A percentile compares a stretch with the other conserved stretches of the same genome.
phyloP scores from a whole-genome alignment of 495 filamentous ascomycete genomes.

The Penicillium psychrofluorescens region DNA sequence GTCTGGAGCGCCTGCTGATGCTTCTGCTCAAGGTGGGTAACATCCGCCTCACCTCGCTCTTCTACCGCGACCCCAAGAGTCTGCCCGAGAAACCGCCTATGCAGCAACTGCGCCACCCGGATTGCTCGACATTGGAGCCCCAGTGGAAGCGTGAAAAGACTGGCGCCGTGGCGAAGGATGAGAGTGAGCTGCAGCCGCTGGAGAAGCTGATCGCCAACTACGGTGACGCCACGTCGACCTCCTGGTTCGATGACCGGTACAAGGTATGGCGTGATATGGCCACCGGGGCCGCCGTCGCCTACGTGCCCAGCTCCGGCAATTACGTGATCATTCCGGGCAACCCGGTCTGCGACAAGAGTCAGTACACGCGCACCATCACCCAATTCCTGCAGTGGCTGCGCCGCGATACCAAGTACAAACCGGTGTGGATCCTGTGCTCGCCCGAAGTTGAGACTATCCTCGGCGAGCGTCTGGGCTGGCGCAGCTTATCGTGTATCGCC shows the following conservation, averaged over 20 bases:
- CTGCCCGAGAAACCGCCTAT: slow-evolving; percentile 52
- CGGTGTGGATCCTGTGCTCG: slow-evolving; percentile 74
- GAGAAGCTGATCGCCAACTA: slow-evolving; percentile 85
- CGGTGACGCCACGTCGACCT: slow-evolving; percentile 80
- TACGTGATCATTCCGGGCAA: slow-evolving; percentile 76
- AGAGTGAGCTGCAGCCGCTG: slow-evolving; percentile 57
- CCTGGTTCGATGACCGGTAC: slow-evolving; percentile 77
- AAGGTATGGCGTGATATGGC: slow-evolving; percentile 70
- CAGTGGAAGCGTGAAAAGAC: slow-evolving; percentile 45
- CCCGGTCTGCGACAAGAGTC: slow-evolving; percentile 65
- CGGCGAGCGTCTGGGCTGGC: slow-evolving; percentile 70
- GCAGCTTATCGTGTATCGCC: slow-evolving; percentile 73
- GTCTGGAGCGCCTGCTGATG: slow-evolving; percentile 81
- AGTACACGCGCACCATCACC: slow-evolving; percentile 62
- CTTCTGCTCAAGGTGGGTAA: slow-evolving; percentile 78
- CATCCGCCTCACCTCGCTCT: slow-evolving; percentile 79
- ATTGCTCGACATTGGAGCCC: slow-evolving; percentile 65
- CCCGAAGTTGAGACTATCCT: slow-evolving; percentile 63
- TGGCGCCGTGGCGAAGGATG: slow-evolving; percentile 27
- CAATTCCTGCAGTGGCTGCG: slow-evolving; percentile 63
- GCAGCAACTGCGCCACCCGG: slow-evolving; percentile 61
- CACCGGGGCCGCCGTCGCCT: slow-evolving; percentile 75
- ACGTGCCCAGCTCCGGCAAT: slow-evolving; percentile 61
- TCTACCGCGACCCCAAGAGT: slow-evolving; percentile 76
- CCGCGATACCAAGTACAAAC: slow-evolving; percentile 66